These are phyloP conservation scores for Tuctoria greenei DNA, from an alignment of 176 grass and related monocot genomes.

Conservation along the genomic window DNA sequence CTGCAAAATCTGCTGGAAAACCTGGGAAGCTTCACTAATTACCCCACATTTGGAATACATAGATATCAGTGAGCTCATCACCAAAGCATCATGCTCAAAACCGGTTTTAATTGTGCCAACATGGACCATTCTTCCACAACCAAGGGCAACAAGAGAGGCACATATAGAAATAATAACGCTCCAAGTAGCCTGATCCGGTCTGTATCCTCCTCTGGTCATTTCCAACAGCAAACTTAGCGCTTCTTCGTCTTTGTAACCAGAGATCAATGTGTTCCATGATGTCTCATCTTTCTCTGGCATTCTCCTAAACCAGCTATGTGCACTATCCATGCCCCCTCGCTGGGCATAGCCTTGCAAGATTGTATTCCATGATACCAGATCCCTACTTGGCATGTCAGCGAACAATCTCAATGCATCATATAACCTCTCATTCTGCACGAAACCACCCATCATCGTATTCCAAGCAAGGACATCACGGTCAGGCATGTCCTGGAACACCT, in stretches of 20 bases:
- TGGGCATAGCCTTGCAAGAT: constrained; percentile 73
- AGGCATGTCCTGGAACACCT: constrained; percentile 64
- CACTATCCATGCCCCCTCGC: constrained; percentile 54
- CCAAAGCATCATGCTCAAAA: constrained; percentile 67
- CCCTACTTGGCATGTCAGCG: constrained; percentile 54
- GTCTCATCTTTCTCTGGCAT: constrained; percentile 58
- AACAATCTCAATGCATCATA: constrained; percentile 67
- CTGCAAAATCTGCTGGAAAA: constrained; percentile 53
- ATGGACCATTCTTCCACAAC: constrained; percentile 68
- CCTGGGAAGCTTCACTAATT: constrained; percentile 50
- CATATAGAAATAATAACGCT: constrained; percentile 64
- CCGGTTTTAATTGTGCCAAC: constrained; percentile 49
- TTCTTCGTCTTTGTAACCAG: constrained; percentile 53
- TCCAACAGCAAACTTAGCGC: constrained; percentile 51
- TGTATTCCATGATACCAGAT: constrained; percentile 72
- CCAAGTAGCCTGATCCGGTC: constrained; percentile 59
- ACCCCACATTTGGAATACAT: constrained; percentile 80
- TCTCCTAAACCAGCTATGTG: constrained; percentile 56
- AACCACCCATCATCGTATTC: constrained; percentile 79
- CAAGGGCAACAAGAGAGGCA: constrained; percentile 58
- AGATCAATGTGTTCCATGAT: constrained; percentile 80
- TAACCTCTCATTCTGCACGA: constrained; percentile 52
- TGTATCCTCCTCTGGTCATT: constrained; percentile 65
- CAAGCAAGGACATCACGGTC: constrained; percentile 59
- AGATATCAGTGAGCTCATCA: constrained; percentile 74